These are phyloP conservation scores for Neonectria faginata DNA, from an alignment of 2,329 filamentous ascomycete species.

Conservation along the genomic window DNA sequence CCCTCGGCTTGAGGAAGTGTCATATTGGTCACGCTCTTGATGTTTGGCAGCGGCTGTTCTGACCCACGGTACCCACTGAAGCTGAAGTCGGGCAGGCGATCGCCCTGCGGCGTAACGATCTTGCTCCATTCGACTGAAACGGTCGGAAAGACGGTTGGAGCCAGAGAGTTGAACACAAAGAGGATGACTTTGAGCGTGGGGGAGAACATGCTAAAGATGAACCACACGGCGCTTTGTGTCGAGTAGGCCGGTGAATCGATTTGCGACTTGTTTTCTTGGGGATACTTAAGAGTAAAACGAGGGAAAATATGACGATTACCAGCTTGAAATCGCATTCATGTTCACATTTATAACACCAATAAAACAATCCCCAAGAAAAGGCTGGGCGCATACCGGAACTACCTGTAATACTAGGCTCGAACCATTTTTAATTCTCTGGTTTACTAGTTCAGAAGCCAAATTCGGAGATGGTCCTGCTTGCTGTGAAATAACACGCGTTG, in stretches of 20 bases:
- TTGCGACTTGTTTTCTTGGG: not conserved
- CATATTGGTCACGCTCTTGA: not conserved
- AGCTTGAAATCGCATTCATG: not conserved
- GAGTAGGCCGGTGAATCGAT: not conserved
- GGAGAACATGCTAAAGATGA: not conserved
- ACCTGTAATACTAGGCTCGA: not conserved
- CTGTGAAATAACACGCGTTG: not conserved
- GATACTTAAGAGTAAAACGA: not conserved
- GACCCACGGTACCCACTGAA: constrained; percentile 38
- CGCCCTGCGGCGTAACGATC: constrained; percentile 26
- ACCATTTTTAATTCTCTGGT: not conserved
- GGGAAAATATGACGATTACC: not conserved
- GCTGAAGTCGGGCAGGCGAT: constrained; percentile 40
- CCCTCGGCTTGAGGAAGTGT: constrained; percentile 3
- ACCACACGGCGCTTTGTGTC: accelerated
- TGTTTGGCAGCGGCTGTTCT: constrained; percentile 25
- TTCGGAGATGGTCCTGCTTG: not conserved
- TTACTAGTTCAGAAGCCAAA: not conserved
- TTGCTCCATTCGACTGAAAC: constrained; percentile 29
- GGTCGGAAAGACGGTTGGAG: not conserved
- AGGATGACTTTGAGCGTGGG: not conserved
- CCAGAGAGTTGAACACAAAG: not conserved
- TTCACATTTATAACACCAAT: not conserved
- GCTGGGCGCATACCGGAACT: not conserved
- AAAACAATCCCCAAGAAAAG: not conserved